Conservation (phyloP, 331 rosid genomes). For the Ulmus americana region DNA sequence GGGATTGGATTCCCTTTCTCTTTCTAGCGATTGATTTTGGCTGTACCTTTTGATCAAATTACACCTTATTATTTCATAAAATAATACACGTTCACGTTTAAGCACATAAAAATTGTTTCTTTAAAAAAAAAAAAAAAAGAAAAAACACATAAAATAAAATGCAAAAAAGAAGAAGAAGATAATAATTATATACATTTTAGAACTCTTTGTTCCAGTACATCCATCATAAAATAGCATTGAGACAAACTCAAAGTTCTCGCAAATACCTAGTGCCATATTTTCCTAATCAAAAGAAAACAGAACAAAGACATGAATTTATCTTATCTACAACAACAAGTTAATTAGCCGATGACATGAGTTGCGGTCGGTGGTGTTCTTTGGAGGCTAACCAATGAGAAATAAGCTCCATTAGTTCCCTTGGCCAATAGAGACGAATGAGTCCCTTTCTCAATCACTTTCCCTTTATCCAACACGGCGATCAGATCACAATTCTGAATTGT, state of each 20-base stretch:
- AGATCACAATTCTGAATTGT: constrained; percentile 63
- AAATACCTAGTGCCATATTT: neutral
- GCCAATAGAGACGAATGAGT: constrained; percentile 57
- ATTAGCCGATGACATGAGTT: constrained; percentile 19
- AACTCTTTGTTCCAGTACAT: neutral
- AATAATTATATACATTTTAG: neutral
- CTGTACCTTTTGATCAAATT: too few relatives aligned
- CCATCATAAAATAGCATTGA: neutral
- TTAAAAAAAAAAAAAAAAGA: too few relatives aligned
- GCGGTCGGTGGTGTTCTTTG: constrained; percentile 33
- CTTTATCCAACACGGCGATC: constrained; percentile 74
- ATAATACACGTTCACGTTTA: too few relatives aligned
- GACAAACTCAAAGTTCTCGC: neutral
- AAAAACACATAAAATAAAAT: too few relatives aligned
- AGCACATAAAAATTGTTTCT: too few relatives aligned
- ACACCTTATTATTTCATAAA: too few relatives aligned
- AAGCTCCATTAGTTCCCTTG: constrained; percentile 59
- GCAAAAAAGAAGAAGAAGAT: too few relatives aligned
- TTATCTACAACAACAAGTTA: neutral
- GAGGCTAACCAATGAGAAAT: constrained; percentile 51
- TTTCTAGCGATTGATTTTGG: too few relatives aligned
- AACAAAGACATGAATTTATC: too few relatives aligned
- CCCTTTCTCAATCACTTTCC: constrained; percentile 68
- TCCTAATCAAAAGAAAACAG: neutral
- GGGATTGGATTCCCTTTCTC: too few relatives aligned